Evolutionary conservation across 208 protist genomes (phyloP).

Genomic region (Trypanosoma avium): DNA sequence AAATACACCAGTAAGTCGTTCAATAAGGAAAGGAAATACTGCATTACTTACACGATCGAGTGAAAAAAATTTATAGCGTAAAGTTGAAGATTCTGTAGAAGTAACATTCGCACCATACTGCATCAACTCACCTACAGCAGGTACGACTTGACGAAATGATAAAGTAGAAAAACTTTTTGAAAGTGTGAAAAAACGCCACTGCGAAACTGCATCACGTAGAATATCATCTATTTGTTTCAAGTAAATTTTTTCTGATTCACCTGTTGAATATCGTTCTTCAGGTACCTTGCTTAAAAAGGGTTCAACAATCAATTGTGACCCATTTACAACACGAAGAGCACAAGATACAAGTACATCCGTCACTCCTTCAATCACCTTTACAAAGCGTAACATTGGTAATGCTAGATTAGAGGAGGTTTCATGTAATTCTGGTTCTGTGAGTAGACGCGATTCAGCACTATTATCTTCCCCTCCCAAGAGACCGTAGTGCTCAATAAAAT

Average conservation of each 20-base stretch:
- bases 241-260: constrained; percentile 60
- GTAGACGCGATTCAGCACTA: background rate
- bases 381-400: constrained; percentile 52
- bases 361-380: constrained; percentile 77
- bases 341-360: constrained; percentile 89
- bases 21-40: constrained; percentile 66
- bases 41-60: constrained; percentile 58
- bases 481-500: constrained; percentile 87
- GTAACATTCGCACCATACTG: constrained; percentile 27
- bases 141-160: constrained; percentile 12
- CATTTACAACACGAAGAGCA: constrained; percentile 36
- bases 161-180: constrained; percentile 21
- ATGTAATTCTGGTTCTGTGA: background rate
- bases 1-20: constrained; percentile 62
- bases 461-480: constrained; percentile 35
- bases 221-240: constrained; percentile 51
- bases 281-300: constrained; percentile 74
- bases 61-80: constrained; percentile 55
- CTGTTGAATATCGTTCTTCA: constrained; percentile 63
- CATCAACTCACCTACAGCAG: constrained; percentile 27
- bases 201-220: constrained; percentile 47
- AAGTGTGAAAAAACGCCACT: constrained; percentile 50
- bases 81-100: constrained; percentile 53
- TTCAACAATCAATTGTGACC: constrained; percentile 42
- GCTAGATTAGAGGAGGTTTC: background rate